phyloP scores from a whole-genome alignment of 495 filamentous ascomycete species.

The Pseudomonodictys pantanalensis region DNA sequence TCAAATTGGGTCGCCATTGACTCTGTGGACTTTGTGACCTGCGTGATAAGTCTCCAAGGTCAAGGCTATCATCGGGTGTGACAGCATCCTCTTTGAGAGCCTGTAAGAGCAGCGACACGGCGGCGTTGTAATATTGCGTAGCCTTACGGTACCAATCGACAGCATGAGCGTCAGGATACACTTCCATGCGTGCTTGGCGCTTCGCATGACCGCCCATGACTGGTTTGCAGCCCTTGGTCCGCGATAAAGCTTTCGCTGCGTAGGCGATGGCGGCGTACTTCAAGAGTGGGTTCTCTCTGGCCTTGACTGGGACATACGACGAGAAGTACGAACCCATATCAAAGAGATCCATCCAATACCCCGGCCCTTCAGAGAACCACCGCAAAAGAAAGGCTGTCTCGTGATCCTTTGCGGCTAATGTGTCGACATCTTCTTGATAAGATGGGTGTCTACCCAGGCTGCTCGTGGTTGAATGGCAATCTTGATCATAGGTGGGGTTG shows the following conservation, averaged over 20 bases:
- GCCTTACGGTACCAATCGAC: constrained; percentile 57
- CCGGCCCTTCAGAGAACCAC: constrained; percentile 60
- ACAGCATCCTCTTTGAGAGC: constrained; percentile 49
- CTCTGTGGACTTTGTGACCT: background rate
- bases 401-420: constrained; percentile 42
- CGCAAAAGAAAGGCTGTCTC: constrained; percentile 60
- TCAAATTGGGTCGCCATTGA: constrained; percentile 43
- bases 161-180: constrained; percentile 47
- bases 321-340: constrained; percentile 60
- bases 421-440: background rate
- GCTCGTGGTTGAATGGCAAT: no score
- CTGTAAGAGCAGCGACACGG: constrained; percentile 61
- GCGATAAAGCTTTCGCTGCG: constrained; percentile 60
- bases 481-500: no score
- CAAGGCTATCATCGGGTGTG: constrained; percentile 31
- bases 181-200: constrained; percentile 52
- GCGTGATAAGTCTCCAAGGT: constrained; percentile 6
- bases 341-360: constrained; percentile 66
- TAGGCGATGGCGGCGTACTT: constrained; percentile 61
- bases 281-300: constrained; percentile 55
- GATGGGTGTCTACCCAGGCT: background rate
- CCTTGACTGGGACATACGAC: constrained; percentile 56
- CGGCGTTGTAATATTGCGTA: constrained; percentile 62
- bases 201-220: constrained; percentile 50
- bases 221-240: constrained; percentile 52